phyloP scores from a whole-genome alignment of 2,329 filamentous ascomycete genomes.

The Colletotrichum sansevieriae region DNA sequence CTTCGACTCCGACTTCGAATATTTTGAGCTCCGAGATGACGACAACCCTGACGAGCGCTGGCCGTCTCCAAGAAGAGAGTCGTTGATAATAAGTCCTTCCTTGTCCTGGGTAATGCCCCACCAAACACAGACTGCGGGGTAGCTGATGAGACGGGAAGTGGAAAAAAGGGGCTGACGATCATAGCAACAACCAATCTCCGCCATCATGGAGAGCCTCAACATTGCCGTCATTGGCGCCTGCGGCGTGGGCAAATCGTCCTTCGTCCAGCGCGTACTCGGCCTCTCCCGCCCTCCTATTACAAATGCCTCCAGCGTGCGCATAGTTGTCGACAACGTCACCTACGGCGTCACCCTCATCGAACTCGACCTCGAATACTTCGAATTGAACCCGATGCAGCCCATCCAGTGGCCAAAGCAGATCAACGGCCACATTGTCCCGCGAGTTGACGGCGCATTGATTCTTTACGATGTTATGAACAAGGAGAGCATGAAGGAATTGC shows the following conservation, averaged over 20 bases:
- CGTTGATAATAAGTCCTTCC: constrained; percentile 57
- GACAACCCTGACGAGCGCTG: constrained; percentile 53
- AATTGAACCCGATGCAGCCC: constrained; percentile 68
- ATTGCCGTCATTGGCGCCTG: constrained; percentile 76
- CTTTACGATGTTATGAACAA: constrained; percentile 89
- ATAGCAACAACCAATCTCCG: constrained; percentile 43
- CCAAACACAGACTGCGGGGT: constrained; percentile 39
- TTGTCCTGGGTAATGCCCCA: constrained; percentile 53
- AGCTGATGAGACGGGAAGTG: constrained; percentile 40
- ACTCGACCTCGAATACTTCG: constrained; percentile 75
- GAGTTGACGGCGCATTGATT: constrained; percentile 85
- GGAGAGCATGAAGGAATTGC: constrained; percentile 79
- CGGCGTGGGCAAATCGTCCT: constrained; percentile 77
- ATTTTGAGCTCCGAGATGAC: constrained; percentile 52
- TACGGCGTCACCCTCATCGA: constrained; percentile 74
- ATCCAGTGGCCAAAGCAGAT: constrained; percentile 77
- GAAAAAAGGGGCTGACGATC: constrained; percentile 43
- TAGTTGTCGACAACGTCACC: constrained; percentile 69
- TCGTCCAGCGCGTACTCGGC: constrained; percentile 74
- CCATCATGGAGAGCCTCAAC: constrained; percentile 70
- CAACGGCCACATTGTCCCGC: constrained; percentile 78
- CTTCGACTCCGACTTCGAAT: constrained; percentile 21
- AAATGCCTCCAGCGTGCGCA: constrained; percentile 68
- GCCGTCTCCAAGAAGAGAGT: constrained; percentile 63
- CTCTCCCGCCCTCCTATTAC: constrained; percentile 65